phyloP scores from a whole-genome alignment of 2,329 filamentous ascomycete species.

The Neospermospora avenae region DNA sequence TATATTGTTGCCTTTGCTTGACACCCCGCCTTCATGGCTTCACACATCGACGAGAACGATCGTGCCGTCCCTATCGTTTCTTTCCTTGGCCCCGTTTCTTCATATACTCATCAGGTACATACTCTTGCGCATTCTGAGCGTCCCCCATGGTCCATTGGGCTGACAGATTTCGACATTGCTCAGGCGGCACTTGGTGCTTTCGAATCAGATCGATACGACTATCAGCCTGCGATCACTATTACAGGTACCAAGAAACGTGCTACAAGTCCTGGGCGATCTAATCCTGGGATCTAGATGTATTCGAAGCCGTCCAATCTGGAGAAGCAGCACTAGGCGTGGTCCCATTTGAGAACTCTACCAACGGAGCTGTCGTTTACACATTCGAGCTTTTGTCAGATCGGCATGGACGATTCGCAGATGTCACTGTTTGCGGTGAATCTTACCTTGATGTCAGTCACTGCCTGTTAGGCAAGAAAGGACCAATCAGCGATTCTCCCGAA shows the following conservation, averaged over 20 bases:
- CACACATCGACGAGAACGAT: constrained; percentile 2
- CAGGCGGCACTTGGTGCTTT: constrained; percentile 54
- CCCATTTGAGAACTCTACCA: constrained; percentile 94
- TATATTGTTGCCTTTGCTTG: not conserved
- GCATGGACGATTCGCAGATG: constrained; percentile 57
- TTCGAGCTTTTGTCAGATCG: constrained; percentile 85
- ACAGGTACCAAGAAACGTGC: constrained; percentile 23
- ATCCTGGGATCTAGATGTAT: constrained; percentile 58
- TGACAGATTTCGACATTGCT: constrained; percentile 30
- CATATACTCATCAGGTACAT: constrained; percentile 66
- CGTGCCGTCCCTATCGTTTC: constrained; percentile 40
- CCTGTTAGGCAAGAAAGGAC: constrained; percentile 57
- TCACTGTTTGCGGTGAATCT: constrained; percentile 77
- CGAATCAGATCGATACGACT: constrained; percentile 35
- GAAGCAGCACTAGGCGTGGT: constrained; percentile 72
- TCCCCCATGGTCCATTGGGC: constrained; percentile 25
- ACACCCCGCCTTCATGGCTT: constrained; percentile 7
- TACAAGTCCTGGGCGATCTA: constrained; percentile 3
- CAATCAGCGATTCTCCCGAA: constrained; percentile 28
- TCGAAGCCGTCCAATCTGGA: constrained; percentile 69
- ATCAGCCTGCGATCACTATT: constrained; percentile 45
- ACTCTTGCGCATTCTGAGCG: constrained; percentile 18
- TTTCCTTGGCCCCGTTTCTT: constrained; percentile 62
- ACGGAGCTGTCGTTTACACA: constrained; percentile 87
- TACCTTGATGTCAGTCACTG: constrained; percentile 90